Evolutionary conservation across 306 rosid species (phyloP), one percentile per base, ranked within the genome.

Genomic region (Echinosophora koreensis): DNA sequence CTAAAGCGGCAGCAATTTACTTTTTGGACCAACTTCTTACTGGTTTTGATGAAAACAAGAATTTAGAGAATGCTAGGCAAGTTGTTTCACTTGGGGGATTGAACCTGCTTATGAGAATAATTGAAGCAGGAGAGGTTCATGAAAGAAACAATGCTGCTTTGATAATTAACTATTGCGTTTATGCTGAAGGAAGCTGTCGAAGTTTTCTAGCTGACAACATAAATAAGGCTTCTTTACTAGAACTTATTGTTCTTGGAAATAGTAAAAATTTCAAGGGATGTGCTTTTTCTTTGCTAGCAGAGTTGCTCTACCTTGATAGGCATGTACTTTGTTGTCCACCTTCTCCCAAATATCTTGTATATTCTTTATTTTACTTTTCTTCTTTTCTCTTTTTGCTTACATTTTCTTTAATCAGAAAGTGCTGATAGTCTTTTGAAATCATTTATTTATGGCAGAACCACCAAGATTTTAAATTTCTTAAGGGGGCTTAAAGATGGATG

Each of bases 71-170:
- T 73, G 86, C 90, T 9, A 83, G 90, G 82, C 84, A 73, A 15
- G 86, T 92, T 72, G 88, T 89, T 62, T 84, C 91, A 38, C 87
- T 85, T 8, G 94, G 97, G 30, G 94, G 97, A 18, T 64, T 92
- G 82, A 60, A 71, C 66, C 65, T 88, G 51, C 83, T 92, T 32
- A 84, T 79, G 69, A 74, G 73, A 38, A 80, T 80, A 82, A 77
- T 92, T 3, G 91, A 85, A 76, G 76, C 49, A 59, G 97, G 94
- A 71, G 91, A 89, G 56, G 37, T 65, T 4, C 69, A 67, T 67
- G 88, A 85, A 61, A 88, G 89, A 74, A 80, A 81, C 46, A 78
- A 64, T 32, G 77, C 86, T 74, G 82, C 87, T 78, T 76, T 64
- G 15, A 69, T 89, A 49, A 61, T 89, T 57, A 49, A 12, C 16